Evolutionary conservation across 2,329 filamentous ascomycete genomes (phyloP).

Genomic region (Penicillium sp.): DNA sequence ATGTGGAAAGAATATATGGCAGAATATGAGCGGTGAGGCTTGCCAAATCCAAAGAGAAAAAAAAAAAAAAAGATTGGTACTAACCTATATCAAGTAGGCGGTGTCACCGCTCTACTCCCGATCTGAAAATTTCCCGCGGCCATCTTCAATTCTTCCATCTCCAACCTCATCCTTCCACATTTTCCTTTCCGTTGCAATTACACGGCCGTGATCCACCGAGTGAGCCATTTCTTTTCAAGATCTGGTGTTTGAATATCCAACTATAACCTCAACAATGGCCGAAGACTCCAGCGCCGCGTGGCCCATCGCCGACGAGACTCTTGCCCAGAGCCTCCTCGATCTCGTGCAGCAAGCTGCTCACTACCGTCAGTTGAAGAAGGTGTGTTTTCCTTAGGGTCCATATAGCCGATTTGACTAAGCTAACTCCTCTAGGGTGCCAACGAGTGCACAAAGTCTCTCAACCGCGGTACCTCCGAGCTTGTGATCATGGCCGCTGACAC

Average conservation of each 20-base stretch:
- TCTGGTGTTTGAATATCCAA: constrained; percentile 18
- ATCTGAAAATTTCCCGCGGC: constrained; percentile 2
- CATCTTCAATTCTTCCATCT: constrained; percentile 1
- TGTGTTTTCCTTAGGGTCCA: too few relatives aligned
- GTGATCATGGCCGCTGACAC: constrained; percentile 67
- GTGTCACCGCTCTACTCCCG: constrained; percentile 1
- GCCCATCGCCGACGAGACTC: constrained; percentile 67
- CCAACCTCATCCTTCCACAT: constrained; percentile 2
- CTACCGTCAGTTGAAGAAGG: constrained; percentile 73
- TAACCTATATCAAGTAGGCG: neutral
- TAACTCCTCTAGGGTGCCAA: constrained; percentile 58
- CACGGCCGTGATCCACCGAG: constrained; percentile 38
- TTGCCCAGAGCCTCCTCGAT: constrained; percentile 79
- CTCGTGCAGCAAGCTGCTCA: constrained; percentile 67
- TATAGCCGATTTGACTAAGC: too few relatives aligned
- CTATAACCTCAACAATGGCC: constrained; percentile 28
- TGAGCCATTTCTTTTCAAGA: constrained; percentile 34
- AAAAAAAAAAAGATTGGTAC: constrained; percentile 2
- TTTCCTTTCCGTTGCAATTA: constrained; percentile 4
- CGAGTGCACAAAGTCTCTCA: constrained; percentile 82
- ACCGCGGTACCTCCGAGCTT: constrained; percentile 77
- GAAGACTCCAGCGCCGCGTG: constrained; percentile 50
- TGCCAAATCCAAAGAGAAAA: neutral
- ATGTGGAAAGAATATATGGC: neutral
- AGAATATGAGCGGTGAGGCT: too few relatives aligned